Evolutionary conservation across 345 rosid genomes (phyloP).

Genomic region (Populus pruinosa): DNA sequence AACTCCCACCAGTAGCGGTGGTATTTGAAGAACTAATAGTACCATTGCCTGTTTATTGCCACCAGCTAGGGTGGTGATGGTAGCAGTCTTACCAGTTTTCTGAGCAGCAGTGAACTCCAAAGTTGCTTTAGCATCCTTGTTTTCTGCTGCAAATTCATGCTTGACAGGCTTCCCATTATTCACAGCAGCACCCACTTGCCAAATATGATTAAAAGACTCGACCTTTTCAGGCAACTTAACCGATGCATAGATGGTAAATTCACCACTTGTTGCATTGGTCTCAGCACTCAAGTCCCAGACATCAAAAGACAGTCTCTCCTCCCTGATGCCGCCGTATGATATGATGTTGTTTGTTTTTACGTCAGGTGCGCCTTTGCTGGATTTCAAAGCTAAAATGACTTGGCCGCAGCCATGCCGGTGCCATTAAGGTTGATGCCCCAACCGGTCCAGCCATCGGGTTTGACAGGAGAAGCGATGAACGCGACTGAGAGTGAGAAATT

Average conservation of each 20-base stretch:
- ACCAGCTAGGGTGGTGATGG: neutral
- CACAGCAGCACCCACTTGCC: constrained; percentile 27
- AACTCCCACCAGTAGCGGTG: neutral
- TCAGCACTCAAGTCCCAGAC: constrained; percentile 22
- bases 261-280: neutral
- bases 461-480: constrained; percentile 53
- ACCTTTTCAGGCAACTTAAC: constrained; percentile 11
- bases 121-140: constrained; percentile 8
- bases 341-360: constrained; percentile 23
- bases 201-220: constrained; percentile 20
- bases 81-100: neutral
- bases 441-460: constrained; percentile 57
- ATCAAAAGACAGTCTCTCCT: constrained; percentile 19
- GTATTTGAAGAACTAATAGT: no score
- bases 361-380: constrained; percentile 23
- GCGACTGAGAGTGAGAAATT: constrained; percentile 74
- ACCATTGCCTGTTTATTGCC: neutral
- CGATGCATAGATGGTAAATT: constrained; percentile 16
- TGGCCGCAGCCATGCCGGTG: constrained; percentile 63
- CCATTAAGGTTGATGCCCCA: constrained; percentile 76
- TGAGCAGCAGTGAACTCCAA: neutral
- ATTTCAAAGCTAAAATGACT: constrained; percentile 53
- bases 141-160: constrained; percentile 9
- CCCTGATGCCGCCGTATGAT: constrained; percentile 11
- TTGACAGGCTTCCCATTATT: constrained; percentile 15